These are phyloP conservation scores for Chlorociboria aeruginascens DNA, from an alignment of 495 filamentous ascomycete species.

Conservation along the genomic window DNA sequence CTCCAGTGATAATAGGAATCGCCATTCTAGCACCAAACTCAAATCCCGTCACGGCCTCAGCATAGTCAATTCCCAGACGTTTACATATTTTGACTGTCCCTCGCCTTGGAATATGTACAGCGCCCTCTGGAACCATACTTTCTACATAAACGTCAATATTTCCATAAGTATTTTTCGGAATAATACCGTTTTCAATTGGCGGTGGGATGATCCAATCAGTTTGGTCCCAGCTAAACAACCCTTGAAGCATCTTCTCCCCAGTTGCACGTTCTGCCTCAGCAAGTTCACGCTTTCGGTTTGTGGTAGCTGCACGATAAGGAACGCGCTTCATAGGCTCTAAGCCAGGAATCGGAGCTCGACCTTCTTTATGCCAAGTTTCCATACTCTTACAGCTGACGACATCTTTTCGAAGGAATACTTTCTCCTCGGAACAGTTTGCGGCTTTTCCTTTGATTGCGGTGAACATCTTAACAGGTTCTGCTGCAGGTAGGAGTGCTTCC, in stretches of 20 bases:
- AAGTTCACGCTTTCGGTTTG: conserved; percentile 78
- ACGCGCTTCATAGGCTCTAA: conserved; percentile 73
- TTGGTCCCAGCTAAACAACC: conserved; percentile 73
- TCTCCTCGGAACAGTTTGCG: conserved; percentile 55
- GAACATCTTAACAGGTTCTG: conserved; percentile 64
- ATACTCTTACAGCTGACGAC: conserved; percentile 78
- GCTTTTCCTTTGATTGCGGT: conserved; percentile 47
- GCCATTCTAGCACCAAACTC: conserved; percentile 92
- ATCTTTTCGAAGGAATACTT: conserved; percentile 70
- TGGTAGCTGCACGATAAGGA: conserved; percentile 81
- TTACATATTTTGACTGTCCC: conserved; percentile 72
- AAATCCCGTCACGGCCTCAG: conserved; percentile 92
- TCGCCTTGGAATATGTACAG: conserved; percentile 69
- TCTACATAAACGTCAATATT: conserved; percentile 95
- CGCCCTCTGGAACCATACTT: conserved; percentile 82
- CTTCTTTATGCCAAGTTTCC: conserved; percentile 97
- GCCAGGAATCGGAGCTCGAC: conserved; percentile 57
- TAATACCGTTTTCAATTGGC: conserved; percentile 67
- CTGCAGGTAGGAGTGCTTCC: conserved; percentile 66
- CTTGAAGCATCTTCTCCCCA: conserved; percentile 76
- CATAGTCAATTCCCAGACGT: conserved; percentile 74
- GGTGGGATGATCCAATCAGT: conserved; percentile 90
- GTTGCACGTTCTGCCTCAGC: conserved; percentile 66
- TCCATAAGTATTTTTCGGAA: conserved; percentile 89
- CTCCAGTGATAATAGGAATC: conserved; percentile 80